Conservation (phyloP, 2,329 filamentous ascomycete species). For the Leptodontidium sp. region DNA sequence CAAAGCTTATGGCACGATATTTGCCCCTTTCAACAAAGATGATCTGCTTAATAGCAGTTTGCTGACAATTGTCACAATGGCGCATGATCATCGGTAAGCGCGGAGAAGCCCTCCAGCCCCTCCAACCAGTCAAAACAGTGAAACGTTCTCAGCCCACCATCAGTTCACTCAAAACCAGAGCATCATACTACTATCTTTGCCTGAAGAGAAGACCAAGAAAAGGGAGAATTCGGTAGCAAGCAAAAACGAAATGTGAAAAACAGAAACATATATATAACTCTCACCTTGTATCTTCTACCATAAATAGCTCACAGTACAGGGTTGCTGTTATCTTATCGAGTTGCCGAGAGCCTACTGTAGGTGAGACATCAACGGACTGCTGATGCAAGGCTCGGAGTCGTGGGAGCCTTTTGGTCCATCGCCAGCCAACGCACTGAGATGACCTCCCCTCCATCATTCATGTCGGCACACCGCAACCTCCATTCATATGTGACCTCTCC, state of each 20-base stretch:
- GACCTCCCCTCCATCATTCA: conserved; percentile 11
- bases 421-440: conserved; percentile 18
- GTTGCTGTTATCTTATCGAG: conserved; percentile 26
- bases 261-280: background rate
- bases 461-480: background rate
- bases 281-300: no score
- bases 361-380: conserved; percentile 17
- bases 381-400: conserved; percentile 24
- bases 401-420: background rate
- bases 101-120: conserved; percentile 6
- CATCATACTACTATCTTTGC: no score
- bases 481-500: conserved; percentile 6
- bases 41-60: conserved; percentile 7
- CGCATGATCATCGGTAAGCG: conserved; percentile 26
- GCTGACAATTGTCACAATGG: conserved; percentile 23
- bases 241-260: background rate
- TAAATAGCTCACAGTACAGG: conserved; percentile 1
- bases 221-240: background rate
- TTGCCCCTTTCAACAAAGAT: background rate
- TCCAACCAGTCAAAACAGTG: background rate
- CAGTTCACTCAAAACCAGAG: background rate
- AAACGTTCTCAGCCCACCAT: background rate
- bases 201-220: background rate
- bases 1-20: no score
- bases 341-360: conserved; percentile 16